These are phyloP conservation scores for Asterochloris sp. DNA, from an alignment of 139 green algal genomes.

Conservation along the genomic window DNA sequence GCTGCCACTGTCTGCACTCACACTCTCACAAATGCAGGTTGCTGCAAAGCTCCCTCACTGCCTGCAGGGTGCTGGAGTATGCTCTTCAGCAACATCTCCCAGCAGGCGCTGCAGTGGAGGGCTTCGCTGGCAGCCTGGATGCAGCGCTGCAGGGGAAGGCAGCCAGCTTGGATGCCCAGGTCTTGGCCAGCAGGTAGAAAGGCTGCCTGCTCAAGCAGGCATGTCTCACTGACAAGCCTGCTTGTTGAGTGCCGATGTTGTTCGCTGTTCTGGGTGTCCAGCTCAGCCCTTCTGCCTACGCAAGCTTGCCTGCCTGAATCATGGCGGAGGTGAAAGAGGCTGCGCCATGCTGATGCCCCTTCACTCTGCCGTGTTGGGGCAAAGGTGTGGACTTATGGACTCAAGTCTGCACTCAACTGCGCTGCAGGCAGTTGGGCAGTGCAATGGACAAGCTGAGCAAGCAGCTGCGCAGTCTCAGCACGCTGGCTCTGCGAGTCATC, in stretches of 20 bases:
- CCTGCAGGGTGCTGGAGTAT: conserved; percentile 41
- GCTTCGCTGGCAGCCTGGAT: conserved; percentile 40
- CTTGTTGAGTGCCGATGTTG: too few species aligned
- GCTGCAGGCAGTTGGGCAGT: conserved; percentile 36
- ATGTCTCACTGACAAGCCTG: neutral
- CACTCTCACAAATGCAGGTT: neutral
- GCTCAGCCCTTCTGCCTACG: too few species aligned
- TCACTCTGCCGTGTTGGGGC: neutral
- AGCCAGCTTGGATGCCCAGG: conserved; percentile 26
- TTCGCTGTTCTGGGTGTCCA: too few species aligned
- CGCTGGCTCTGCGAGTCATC: conserved; percentile 50
- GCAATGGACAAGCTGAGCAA: conserved; percentile 63
- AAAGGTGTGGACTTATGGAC: too few species aligned
- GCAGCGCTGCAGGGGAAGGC: conserved; percentile 29
- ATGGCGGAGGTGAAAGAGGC: neutral
- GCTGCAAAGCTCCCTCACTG: neutral
- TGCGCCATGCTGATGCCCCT: neutral
- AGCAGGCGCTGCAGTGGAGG: conserved; percentile 26
- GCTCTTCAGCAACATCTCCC: conserved; percentile 48
- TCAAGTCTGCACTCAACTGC: too few species aligned
- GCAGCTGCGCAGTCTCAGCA: conserved; percentile 58
- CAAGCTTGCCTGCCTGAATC: too few species aligned
- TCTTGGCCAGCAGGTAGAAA: conserved; percentile 7
- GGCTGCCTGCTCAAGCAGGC: neutral
- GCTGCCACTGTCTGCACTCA: neutral